Evolutionary conservation across 2,329 filamentous ascomycete genomes (phyloP), one percentile per base, ranked within the genome.

Genomic region (Fonsecaea pugnacius): DNA sequence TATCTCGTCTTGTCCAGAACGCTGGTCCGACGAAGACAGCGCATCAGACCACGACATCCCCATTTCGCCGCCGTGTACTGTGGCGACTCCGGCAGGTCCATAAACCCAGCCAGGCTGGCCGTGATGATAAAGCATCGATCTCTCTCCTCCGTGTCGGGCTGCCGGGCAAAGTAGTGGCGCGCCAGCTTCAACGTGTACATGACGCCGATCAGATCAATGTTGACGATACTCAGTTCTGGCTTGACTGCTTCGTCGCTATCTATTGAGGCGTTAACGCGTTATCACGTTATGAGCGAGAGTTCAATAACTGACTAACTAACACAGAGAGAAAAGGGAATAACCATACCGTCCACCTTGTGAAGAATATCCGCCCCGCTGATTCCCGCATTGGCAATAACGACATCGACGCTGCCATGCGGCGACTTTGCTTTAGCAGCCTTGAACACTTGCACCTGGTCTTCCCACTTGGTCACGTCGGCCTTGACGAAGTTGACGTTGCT

Each of bases 381-480:
- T 27, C 74, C 76, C 54, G 73, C 77, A 54, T 77, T 76, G 69
- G 78, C 78, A 70, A 78, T 64, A 40, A 79, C 70, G 27, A 77
- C 71, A 65, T 78, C 74, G 63, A 78, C 74, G 53, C 75, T 77
- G 0, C 77, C 74, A 21, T 69, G 65, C 0, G 78, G 78, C 6
- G 77, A 79, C 36, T 72, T 69, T 1, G 55, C 62, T 16, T 75
- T 74, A 1, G 79, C 78, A 0, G 70, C 74, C 60, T 80, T 75
- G 48, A 82, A 82, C 14, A 80, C 70, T 3, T 60, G 61, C 8
- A 77, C 74, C 65, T 81, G 78, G n/a, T 80, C 72, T 0, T 81
- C 75, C 79, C 79, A 82, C 51, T 72, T 72, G 36, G 74, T 73
- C 24, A 82, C 76, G 32, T 82, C 78, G 62, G 78, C 78, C 64